Evolutionary conservation across 345 rosid species (phyloP), one percentile per base, ranked within the genome.

Genomic region (Noccaea caerulescens): DNA sequence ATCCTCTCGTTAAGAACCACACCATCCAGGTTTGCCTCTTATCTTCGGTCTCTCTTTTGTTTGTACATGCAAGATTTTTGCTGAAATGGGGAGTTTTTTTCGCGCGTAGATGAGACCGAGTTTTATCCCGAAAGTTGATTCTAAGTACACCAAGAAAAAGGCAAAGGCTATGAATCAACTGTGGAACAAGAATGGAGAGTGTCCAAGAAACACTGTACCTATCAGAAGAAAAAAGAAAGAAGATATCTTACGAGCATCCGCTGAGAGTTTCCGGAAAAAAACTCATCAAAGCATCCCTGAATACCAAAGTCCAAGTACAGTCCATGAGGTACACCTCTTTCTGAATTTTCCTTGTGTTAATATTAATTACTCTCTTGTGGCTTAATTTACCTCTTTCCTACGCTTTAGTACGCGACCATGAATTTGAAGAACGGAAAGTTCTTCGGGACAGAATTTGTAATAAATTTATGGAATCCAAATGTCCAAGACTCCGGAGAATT

Each of bases 401-500:
- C 8, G 58, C n/a, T 51, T 52, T 32, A 54, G 88, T 82, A 84
- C 59, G 85, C 85, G 1, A 71, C 76, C 59, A 83, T 77, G 16
- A 70, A 80, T 47, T 79, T 74, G 49, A 76, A 4, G 9, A 6
- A 76, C 13, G 85, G 72, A 10, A 82, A 78, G 59, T 84, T 78
- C 30, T 82, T 59, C 77, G 88, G 88, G 49, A 83, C 88, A 1
- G 62, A 80, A 58, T 83, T 78, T 46, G 58, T 77, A 56, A 73
- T 84, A 47, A 84, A 84, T 37, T 72, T 84, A 1, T 84, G 88
- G 88, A 81, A 84, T 59, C 88, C 88, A 20, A 78, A 70, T 52
- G 79, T 80, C 45, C 81, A 84, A 52, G 80, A 60, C 50, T 50
- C 75, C 61, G 74, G 70, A 63, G 85, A 84, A 41, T 84, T 84